These are phyloP conservation scores for Gyrodon lividus DNA, from an alignment of 768 basidiomycete species.

Conservation along the genomic window DNA sequence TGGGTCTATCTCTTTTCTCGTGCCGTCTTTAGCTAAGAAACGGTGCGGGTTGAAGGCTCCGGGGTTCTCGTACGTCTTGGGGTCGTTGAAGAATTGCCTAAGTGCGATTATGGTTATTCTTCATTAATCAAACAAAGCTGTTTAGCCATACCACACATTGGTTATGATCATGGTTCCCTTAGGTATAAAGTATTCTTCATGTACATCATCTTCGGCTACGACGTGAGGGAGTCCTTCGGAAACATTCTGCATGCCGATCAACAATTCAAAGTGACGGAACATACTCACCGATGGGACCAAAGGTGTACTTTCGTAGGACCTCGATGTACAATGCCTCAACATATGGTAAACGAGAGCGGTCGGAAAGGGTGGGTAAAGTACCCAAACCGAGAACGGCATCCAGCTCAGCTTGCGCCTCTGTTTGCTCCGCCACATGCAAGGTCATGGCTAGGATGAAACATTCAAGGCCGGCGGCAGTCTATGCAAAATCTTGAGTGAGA, in stretches of 20 bases:
- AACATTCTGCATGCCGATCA: neutral
- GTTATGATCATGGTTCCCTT: constrained; percentile 33
- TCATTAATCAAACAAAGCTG: neutral
- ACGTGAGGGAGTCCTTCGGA: constrained; percentile 30
- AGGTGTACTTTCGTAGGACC: constrained; percentile 15
- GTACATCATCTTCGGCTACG: constrained; percentile 30
- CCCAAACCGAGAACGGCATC: constrained; percentile 34
- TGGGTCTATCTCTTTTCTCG: constrained; percentile 18
- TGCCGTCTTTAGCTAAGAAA: constrained; percentile 16
- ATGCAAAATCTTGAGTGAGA: neutral
- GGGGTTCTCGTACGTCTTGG: constrained; percentile 26
- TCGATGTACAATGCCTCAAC: constrained; percentile 9
- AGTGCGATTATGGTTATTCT: neutral
- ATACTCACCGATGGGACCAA: neutral
- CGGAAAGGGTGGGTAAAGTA: constrained; percentile 30
- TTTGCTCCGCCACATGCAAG: constrained; percentile 1
- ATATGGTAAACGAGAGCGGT: constrained; percentile 5
- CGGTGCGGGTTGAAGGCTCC: constrained; percentile 29
- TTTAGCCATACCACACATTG: constrained; percentile 33
- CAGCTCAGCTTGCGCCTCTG: constrained; percentile 25
- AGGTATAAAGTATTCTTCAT: constrained; percentile 31
- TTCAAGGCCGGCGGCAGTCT: constrained; percentile 27
- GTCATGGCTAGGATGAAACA: constrained; percentile 35
- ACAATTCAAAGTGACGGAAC: neutral
- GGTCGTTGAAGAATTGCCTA: constrained; percentile 31